Percentiles rank a stretch among this genome's conserved stretches.
Evolutionary conservation across 257 asterid species (phyloP).

Genomic region (Salvia miltiorrhiza): DNA sequence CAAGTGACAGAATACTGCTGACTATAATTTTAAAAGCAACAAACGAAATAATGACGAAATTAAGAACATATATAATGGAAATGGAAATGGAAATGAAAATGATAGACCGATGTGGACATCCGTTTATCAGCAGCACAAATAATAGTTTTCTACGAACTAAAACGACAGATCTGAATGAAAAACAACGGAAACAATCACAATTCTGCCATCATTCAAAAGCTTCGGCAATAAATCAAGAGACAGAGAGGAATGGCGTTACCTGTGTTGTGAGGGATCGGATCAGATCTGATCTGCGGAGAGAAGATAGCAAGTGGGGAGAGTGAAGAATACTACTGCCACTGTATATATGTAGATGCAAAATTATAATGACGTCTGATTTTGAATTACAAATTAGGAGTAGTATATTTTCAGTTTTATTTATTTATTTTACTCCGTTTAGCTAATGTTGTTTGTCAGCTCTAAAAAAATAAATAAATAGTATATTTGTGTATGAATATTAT

Average conservation of each 20-base stretch:
- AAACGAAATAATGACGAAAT: not conserved
- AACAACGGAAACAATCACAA: not conserved
- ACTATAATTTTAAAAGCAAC: not conserved
- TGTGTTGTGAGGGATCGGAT: conserved; percentile 24
- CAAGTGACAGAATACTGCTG: not conserved
- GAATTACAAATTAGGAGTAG: no score
- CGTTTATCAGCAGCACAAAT: not conserved
- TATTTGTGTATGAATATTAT: no score
- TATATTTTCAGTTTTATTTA: no score
- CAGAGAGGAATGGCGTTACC: conserved; percentile 12
- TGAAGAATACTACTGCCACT: conserved; percentile 1
- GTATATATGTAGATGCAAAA: not conserved
- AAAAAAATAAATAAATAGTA: no score
- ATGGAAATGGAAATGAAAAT: not conserved
- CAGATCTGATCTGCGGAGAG: conserved; percentile 35
- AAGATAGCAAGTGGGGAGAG: conserved; percentile 20
- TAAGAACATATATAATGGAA: not conserved
- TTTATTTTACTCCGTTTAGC: no score
- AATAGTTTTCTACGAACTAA: not conserved
- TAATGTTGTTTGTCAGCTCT: no score
- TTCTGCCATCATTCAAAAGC: not conserved
- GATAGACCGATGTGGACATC: not conserved
- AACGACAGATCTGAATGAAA: conserved; percentile 27
- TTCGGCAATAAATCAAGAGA: not conserved
- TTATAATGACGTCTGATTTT: no score